These are phyloP conservation scores for Ananas comosus DNA, from an alignment of 176 grass and related monocot genomes.

Conservation along the genomic window DNA sequence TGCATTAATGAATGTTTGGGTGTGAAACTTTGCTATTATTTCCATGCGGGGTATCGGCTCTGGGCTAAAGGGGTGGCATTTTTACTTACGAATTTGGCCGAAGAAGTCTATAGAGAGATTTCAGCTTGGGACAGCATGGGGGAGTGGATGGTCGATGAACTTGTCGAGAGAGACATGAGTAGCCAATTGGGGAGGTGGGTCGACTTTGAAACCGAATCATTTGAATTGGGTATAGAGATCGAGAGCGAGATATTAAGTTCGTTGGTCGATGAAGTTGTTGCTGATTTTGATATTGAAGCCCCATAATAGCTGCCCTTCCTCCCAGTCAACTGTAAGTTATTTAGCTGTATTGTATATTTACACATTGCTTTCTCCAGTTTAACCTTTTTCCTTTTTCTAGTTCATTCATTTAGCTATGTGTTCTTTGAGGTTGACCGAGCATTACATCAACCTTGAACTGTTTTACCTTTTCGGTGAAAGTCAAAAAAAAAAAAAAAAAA, in stretches of 20 bases:
- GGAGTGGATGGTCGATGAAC: slow-evolving; percentile 83
- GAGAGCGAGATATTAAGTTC: slow-evolving; percentile 37
- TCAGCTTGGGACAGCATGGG: slow-evolving; percentile 49
- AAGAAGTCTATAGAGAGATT: slow-evolving; percentile 74
- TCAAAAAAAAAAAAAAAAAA: not conserved
- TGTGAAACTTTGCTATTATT: slow-evolving; percentile 55
- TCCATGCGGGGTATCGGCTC: slow-evolving; percentile 48
- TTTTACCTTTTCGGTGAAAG: not conserved
- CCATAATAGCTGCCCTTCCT: slow-evolving; percentile 15
- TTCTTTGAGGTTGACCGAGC: not conserved
- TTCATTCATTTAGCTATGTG: not conserved
- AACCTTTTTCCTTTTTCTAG: not conserved
- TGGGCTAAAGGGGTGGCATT: slow-evolving; percentile 61
- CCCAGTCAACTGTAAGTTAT: slow-evolving; percentile 24
- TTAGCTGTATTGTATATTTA: slow-evolving; percentile 23
- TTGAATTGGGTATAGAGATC: slow-evolving; percentile 49
- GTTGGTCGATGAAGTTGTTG: slow-evolving; percentile 56
- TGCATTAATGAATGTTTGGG: slow-evolving; percentile 53
- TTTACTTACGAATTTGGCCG: slow-evolving; percentile 35
- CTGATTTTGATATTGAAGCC: slow-evolving; percentile 36
- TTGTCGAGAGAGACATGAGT: slow-evolving; percentile 90
- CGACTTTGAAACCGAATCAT: slow-evolving; percentile 65
- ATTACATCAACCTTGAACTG: not conserved
- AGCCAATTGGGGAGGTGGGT: slow-evolving; percentile 63
- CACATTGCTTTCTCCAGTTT: slow-evolving; percentile 25